Evolutionary conservation across 148 eudicot species (phyloP).

Genomic region (Bassia scoparia): DNA sequence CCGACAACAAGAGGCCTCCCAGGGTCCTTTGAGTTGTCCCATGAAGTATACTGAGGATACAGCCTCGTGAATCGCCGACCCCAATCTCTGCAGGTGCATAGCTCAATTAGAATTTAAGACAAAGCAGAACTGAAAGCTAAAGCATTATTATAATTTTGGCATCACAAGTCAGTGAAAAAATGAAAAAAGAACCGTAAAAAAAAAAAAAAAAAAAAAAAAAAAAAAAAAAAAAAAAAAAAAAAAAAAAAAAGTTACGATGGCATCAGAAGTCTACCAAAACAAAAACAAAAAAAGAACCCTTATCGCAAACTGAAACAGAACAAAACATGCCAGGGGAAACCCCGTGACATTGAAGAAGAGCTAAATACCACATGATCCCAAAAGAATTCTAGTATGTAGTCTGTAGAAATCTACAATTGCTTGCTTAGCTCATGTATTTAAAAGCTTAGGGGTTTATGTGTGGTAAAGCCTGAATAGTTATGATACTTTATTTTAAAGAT

Average conservation of each 20-base stretch:
- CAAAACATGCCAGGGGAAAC: neutral
- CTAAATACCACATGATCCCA: neutral
- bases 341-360: neutral
- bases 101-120: slow-evolving; percentile 1
- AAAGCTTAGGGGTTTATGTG: neutral
- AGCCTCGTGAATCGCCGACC: slow-evolving; percentile 86
- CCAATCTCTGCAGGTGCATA: slow-evolving; percentile 78
- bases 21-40: slow-evolving; percentile 89
- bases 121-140: slow-evolving; percentile 2
- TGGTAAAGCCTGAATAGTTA: neutral
- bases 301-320: neutral
- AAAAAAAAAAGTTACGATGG: neutral
- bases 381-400: neutral
- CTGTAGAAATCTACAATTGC: too few species aligned
- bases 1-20: slow-evolving; percentile 82
- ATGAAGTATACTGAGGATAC: slow-evolving; percentile 76
- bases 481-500: neutral
- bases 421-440: neutral
- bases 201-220: neutral
- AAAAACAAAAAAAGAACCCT: neutral
- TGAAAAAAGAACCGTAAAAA: neutral
- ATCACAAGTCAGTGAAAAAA: neutral
- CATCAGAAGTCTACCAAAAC: neutral
- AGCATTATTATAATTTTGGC: neutral
- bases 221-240: neutral